Evolutionary conservation across 1,139 yeast genomes (phyloP), one percentile per base, ranked within the genome.

Genomic region (Blastobotrys raffinosifermentans): DNA sequence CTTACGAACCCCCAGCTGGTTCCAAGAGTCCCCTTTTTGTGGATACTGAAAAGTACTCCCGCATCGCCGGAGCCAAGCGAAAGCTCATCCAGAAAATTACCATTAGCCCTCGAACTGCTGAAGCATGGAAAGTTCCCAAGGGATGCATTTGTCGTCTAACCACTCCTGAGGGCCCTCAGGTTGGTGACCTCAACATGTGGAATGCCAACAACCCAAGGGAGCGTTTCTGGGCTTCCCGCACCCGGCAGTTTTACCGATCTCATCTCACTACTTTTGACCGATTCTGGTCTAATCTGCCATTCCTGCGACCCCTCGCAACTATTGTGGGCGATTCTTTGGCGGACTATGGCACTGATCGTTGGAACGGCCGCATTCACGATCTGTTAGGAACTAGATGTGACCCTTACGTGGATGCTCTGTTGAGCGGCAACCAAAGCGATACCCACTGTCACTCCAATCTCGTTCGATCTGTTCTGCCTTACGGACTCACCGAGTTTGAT

Each of bases 101-200:
- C 19, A 70, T 77, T 46, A 69, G 70, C 26, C 75, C 77, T 30
- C 61, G 81, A 46, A 64, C 77, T 1, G 84, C 79, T 2, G 64
- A 72, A 38, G 79, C 82, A 0, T 73, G 80, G 61, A 72, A 70
- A 45, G 75, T 77, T 10, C 78, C 80, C 9, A 76, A 77, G 16
- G 75, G 73, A 11, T 64, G 72, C 20, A 69, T 77, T 19, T 75
- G 79, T 45, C 62, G 84, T 25, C 63, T 78, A 37, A 73, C 75
- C 4, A 74, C 82, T 0, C 80, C 82, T 2, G 77, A 77, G 46
- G 84, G 84, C 2, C 80, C 84, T 1, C 84, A 77, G 54, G 84
- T 78, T 3, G 77, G 82, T 49, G 84, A 78, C 50, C 67, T 77
- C 56, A 77, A 78, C 57, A 70, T 76, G 35, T 77, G 83, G 84